phyloP scores from a whole-genome alignment of 169 alveolate genomes.

The Blepharisma undulans region DNA sequence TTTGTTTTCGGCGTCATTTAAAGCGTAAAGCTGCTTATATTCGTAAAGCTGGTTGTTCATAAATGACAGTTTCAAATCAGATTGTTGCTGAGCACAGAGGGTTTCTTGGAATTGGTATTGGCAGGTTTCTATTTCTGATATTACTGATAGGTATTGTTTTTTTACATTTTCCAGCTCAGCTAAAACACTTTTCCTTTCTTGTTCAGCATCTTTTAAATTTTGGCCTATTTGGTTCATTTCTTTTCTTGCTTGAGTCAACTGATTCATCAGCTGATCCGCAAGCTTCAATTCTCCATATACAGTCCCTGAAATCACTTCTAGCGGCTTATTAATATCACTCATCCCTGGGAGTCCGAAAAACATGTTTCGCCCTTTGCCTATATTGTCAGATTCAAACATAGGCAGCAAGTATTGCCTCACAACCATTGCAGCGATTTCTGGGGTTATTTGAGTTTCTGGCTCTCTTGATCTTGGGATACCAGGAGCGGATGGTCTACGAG shows the following conservation, averaged over 20 bases:
- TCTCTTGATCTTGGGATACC: not conserved
- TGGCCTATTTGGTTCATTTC: constrained; percentile 5
- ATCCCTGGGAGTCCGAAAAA: not conserved
- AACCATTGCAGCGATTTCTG: constrained; percentile 68
- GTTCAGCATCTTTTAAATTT: constrained; percentile 20
- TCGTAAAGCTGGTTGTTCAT: not conserved
- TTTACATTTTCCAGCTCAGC: constrained; percentile 31
- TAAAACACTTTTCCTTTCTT: constrained; percentile 10
- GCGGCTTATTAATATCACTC: not conserved
- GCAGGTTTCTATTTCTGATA: not conserved
- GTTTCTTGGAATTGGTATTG: constrained; percentile 1
- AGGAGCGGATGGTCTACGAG: not conserved
- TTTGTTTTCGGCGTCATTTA: constrained; percentile 22
- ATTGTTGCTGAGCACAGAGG: not conserved
- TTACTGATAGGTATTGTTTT: not conserved
- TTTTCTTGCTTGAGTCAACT: constrained; percentile 41
- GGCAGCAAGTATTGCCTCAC: constrained; percentile 68
- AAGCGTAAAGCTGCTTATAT: not conserved
- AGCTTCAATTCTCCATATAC: constrained; percentile 62
- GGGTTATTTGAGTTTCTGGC: constrained; percentile 51
- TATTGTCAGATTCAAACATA: constrained; percentile 59
- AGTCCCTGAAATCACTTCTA: constrained; percentile 41
- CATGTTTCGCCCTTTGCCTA: not conserved
- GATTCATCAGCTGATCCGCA: constrained; percentile 46
- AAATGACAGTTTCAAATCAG: not conserved